Base-by-base conservation (phyloP, 768 basidiomycete species). In the Tylopilus sp. region DNA sequence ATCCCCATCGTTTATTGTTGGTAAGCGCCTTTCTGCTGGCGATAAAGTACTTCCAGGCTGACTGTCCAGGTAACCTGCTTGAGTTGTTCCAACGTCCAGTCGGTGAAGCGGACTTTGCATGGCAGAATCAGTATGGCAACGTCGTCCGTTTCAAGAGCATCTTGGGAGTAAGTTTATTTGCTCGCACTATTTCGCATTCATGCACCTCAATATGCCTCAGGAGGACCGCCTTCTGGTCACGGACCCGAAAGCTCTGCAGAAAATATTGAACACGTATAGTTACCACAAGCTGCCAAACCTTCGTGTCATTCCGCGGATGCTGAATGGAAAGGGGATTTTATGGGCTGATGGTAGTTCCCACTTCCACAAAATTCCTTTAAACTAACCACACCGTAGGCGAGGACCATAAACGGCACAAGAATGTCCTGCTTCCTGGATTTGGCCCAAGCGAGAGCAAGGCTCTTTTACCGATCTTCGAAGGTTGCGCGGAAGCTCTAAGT, bases 211-310 rank as follows among this genome's bases (percentile, higher is more conserved):
- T 7, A 10, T 43, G 30, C 11, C 2, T 17, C 52, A 78, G 79
- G 74, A 76, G 55, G 72, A 79, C 51, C 69, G 70, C n/a, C 72
- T 81, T 2, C 54, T 80, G 40, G 52, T 80, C 1, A 63, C 76
- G 11, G 78, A 79, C 57, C 74, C 78, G 2, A 79, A 76, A 58
- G 79, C 78, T 5, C 21, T 69, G 10, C 68, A 59, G 19, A 63
- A 57, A 37, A 61, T 81, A 14, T 69, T 74, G 46, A 71, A 73
- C 38, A 75, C 74, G 3, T 76, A 80, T 53, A 66, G 63, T 16
- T 82, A 74, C 50, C 54, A 58, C n/a, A 79, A 74, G 55, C 69
- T 51, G 6, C 53, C 37, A 22, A 63, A 69, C 16, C 45, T 57
- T 51, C 57, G 61, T 24, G 40, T 25, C 14, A 41, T 41, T 13